Percentiles rank a stretch among this genome's conserved stretches.
Conservation (phyloP, 108 stramenopile species). For the Epipyxis sp. region DNA sequence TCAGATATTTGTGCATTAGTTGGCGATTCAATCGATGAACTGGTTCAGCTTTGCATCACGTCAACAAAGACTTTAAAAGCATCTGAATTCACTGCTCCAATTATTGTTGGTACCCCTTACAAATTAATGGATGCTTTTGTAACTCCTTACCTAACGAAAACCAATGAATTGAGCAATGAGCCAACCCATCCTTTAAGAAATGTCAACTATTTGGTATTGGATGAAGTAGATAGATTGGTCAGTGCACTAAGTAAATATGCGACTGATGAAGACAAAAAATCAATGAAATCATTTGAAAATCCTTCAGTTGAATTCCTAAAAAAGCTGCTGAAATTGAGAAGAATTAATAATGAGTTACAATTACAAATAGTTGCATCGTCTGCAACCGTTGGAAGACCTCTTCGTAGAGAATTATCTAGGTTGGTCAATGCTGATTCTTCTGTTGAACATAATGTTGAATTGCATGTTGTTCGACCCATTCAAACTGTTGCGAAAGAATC, state of each 20-base stretch:
- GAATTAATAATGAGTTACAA: slow-evolving; percentile 42
- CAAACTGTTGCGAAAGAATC: too few relatives aligned
- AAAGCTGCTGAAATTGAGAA: neutral
- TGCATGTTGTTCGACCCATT: too few relatives aligned
- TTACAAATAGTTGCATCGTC: slow-evolving; percentile 78
- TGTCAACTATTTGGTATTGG: slow-evolving; percentile 43
- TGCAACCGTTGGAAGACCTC: slow-evolving; percentile 85
- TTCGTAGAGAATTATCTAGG: slow-evolving; percentile 77
- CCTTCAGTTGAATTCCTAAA: too few relatives aligned
- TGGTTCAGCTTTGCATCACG: neutral
- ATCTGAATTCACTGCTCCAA: too few relatives aligned
- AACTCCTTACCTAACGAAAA: too few relatives aligned
- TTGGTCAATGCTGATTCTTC: too few relatives aligned
- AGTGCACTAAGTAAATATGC: slow-evolving; percentile 1
- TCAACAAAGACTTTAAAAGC: neutral
- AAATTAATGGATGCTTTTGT: slow-evolving; percentile 25
- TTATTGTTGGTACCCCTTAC: slow-evolving; percentile 45
- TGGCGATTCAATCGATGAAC: neutral
- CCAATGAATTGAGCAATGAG: slow-evolving; percentile 10
- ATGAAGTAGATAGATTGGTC: slow-evolving; percentile 47
- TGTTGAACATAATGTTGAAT: too few relatives aligned
- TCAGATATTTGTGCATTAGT: neutral
- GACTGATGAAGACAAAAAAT: neutral
- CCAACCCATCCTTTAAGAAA: neutral
- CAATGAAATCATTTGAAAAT: neutral